Evolutionary conservation across 2,329 filamentous ascomycete genomes (phyloP).

Genomic region (Beauveria bassiana): DNA sequence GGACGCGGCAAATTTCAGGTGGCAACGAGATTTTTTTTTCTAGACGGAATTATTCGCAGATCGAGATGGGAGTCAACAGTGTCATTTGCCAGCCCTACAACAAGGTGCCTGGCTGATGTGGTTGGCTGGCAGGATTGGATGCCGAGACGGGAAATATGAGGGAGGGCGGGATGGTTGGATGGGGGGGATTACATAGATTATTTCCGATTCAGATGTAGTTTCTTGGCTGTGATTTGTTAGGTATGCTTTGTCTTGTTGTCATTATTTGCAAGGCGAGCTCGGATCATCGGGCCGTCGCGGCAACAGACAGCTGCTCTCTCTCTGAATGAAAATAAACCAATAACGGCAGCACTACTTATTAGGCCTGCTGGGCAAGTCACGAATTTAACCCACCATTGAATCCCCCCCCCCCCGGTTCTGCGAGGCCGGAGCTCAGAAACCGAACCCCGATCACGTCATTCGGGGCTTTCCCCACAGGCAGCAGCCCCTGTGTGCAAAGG

Average conservation of each 20-base stretch:
- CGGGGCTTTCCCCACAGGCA: not conserved
- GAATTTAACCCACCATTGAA: no score
- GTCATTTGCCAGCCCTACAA: not conserved
- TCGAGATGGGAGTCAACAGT: not conserved
- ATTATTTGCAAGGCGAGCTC: no score
- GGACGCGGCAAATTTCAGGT: not conserved
- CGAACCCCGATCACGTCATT: slow-evolving; percentile 10
- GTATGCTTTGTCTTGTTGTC: no score
- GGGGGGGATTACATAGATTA: not conserved
- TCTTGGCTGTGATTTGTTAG: no score
- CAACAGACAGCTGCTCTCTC: no score
- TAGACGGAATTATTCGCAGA: not conserved
- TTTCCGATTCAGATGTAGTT: not conserved
- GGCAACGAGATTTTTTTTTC: no score
- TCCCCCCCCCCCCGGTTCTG: not conserved
- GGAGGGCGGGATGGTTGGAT: not conserved
- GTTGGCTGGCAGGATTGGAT: not conserved
- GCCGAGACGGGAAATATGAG: not conserved
- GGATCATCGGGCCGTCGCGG: not conserved
- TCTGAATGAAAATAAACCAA: no score
- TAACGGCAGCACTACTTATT: not conserved
- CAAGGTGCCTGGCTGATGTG: not conserved
- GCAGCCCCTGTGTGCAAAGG: not conserved
- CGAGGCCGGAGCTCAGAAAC: slow-evolving; percentile 9
- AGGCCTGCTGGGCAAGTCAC: not conserved